Evolutionary conservation across 2,329 filamentous ascomycete species (phyloP), one percentile per base, ranked within the genome.

Genomic region (Gremmenia infestans): DNA sequence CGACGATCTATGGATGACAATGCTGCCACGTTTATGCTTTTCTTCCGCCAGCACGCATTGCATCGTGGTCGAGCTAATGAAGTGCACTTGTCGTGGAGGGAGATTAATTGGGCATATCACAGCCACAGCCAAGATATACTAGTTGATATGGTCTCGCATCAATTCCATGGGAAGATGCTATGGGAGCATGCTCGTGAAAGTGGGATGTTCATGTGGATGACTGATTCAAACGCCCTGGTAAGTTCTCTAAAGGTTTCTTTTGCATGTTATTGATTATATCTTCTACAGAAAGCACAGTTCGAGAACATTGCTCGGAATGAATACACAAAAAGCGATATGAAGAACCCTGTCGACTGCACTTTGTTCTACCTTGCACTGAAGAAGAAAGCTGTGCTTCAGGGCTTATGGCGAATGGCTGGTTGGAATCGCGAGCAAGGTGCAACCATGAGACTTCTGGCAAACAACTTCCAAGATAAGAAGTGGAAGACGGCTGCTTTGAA

Each of bases 161-260:
- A 95, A 65, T 91, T 88, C 64, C 87, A 91, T 60, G 87, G 87
- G 1, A 86, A 83, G 57, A 79, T 97, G 75, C 75, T 87, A 6
- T 99, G 94, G 94, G 82, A 88, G 60, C 81, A 92, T 65, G 94
- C 93, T 1, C 81, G 88, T 48, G 88, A 95, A 68, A 90, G 88
- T 62, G 94, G 94, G 11, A 80, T 97, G 54, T 97, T 96, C 68
- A 93, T 97, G 85, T 99, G 94, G 93, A 79, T 99, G 60, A 83
- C 85, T 0, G 92, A 97, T 70, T 72, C 79, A 17, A 81, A 80
- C 53, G 85, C 91, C 22, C 76, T 97, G 69, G 90, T 94, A 78
- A 72, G 85, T 71, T 52, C 25, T 22, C 11, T 22, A 67, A 61
- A 61, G n/a, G 4, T 36, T 23, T 32, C 19, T 23, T 19, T 48